A percentile compares a stretch with the other conserved stretches of the same genome.
Conservation (phyloP, 2,329 filamentous ascomycete species). For the Nothophoma quercina region DNA sequence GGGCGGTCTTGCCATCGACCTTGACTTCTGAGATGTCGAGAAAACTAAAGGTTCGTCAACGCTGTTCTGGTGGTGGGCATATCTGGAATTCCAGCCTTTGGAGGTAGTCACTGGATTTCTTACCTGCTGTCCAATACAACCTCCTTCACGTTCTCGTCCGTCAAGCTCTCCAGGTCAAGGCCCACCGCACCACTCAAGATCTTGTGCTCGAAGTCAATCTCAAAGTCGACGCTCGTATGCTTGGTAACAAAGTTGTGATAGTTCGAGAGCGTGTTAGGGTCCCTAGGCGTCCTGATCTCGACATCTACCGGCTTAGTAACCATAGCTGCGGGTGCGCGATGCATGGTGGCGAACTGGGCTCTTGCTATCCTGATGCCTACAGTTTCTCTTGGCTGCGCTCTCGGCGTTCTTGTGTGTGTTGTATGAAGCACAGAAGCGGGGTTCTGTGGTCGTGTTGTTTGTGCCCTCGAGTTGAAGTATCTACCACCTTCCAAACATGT, state of each 20-base stretch:
- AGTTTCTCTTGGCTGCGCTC: constrained; percentile 11
- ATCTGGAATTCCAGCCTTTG: neutral
- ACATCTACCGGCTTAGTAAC: constrained; percentile 49
- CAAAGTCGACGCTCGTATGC: constrained; percentile 82
- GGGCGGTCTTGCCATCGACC: constrained; percentile 68
- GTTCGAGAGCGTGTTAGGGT: constrained; percentile 91
- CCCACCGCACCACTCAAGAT: constrained; percentile 78
- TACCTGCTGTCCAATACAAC: constrained; percentile 85
- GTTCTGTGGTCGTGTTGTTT: constrained; percentile 12
- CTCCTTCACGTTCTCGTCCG: constrained; percentile 74
- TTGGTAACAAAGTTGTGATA: constrained; percentile 86
- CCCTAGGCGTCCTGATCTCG: constrained; percentile 62
- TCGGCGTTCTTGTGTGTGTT: constrained; percentile 12
- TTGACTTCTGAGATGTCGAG: constrained; percentile 76
- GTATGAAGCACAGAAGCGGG: constrained; percentile 2
- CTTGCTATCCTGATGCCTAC: neutral
- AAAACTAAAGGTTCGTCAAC: constrained; percentile 55
- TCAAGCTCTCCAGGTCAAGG: constrained; percentile 78
- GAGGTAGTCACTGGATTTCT: neutral
- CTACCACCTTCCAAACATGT: constrained; percentile 20
- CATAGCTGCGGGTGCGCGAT: constrained; percentile 40
- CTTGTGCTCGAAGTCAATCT: constrained; percentile 83
- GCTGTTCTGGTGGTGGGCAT: neutral
- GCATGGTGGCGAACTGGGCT: constrained; percentile 25
- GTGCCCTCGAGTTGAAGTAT: constrained; percentile 13